A percentile compares a stretch with the other conserved stretches of the same genome.
phyloP scores from a whole-genome alignment of 202 grass and related monocot species.

The Cymbopogon flexuosus region DNA sequence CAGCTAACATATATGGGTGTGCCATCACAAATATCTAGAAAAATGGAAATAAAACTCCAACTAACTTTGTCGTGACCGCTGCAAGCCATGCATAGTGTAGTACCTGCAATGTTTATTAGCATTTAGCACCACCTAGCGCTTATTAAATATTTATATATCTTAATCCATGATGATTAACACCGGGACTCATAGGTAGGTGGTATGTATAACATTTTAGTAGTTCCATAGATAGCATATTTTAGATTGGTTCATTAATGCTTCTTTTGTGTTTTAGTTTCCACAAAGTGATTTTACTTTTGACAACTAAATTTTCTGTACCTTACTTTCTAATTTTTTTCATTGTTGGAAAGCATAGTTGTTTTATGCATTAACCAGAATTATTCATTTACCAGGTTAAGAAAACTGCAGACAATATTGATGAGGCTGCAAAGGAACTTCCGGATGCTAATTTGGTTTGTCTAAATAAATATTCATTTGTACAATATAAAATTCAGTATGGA shows the following conservation, averaged over 20 bases:
- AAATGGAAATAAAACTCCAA: neutral
- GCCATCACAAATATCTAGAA: neutral
- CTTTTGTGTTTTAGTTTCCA: neutral
- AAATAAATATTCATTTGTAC: constrained; percentile 27
- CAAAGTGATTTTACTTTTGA: neutral
- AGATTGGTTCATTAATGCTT: neutral
- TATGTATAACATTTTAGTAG: neutral
- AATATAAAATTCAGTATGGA: constrained; percentile 12
- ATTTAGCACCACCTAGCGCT: neutral
- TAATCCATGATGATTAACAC: neutral
- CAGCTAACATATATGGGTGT: neutral
- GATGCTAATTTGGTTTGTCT: constrained; percentile 86
- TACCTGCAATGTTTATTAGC: neutral
- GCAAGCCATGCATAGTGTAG: neutral
- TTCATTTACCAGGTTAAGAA: constrained; percentile 63
- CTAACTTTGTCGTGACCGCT: neutral
- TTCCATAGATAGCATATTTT: neutral
- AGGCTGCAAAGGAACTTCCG: constrained; percentile 91
- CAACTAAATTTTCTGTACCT: neutral
- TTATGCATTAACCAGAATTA: constrained; percentile 2
- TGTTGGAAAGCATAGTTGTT: neutral
- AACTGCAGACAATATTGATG: constrained; percentile 86
- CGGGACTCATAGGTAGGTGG: neutral
- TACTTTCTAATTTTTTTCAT: neutral
- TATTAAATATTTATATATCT: neutral